Conservation (phyloP, 2,329 filamentous ascomycete genomes). For the Annulohypoxylon truncatum region DNA sequence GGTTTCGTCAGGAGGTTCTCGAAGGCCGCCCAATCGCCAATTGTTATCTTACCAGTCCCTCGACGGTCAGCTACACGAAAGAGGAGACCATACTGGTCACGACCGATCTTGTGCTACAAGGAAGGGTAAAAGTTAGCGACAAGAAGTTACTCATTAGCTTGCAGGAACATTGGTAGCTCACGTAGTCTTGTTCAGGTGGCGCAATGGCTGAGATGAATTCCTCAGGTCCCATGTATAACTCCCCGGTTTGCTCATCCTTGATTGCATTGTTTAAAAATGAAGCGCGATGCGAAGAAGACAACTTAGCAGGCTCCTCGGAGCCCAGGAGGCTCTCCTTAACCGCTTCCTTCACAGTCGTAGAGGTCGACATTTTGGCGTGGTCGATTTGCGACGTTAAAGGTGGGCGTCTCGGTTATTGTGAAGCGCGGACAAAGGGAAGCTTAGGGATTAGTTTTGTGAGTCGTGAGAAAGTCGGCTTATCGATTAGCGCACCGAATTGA, state of each 20-base stretch:
- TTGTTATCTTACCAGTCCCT: conserved; percentile 75
- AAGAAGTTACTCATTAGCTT: neutral
- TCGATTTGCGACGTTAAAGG: conserved; percentile 16
- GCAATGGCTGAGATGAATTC: conserved; percentile 93
- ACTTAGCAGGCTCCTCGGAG: conserved; percentile 64
- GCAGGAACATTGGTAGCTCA: conserved; percentile 61
- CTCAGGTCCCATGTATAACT: conserved; percentile 83
- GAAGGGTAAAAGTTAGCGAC: conserved; percentile 23
- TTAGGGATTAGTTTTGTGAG: neutral
- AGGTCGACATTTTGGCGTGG: conserved; percentile 54
- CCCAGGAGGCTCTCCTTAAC: conserved; percentile 86
- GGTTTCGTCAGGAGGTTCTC: conserved; percentile 94
- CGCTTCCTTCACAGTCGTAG: conserved; percentile 69
- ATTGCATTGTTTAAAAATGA: conserved; percentile 81
- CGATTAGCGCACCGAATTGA: conserved; percentile 38
- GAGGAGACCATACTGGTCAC: conserved; percentile 93
- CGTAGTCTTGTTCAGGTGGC: conserved; percentile 88
- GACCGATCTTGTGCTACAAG: conserved; percentile 92
- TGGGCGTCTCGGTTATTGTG: conserved; percentile 6
- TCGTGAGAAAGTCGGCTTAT: conserved; percentile 13
- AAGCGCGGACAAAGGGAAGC: conserved; percentile 7
- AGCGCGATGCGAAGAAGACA: conserved; percentile 79
- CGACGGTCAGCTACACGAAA: conserved; percentile 90
- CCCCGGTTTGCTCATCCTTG: conserved; percentile 79
- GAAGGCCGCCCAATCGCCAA: conserved; percentile 92